These are phyloP conservation scores for Pseudogymnoascus sp. DNA, from an alignment of 2,329 filamentous ascomycete genomes.

Conservation along the genomic window DNA sequence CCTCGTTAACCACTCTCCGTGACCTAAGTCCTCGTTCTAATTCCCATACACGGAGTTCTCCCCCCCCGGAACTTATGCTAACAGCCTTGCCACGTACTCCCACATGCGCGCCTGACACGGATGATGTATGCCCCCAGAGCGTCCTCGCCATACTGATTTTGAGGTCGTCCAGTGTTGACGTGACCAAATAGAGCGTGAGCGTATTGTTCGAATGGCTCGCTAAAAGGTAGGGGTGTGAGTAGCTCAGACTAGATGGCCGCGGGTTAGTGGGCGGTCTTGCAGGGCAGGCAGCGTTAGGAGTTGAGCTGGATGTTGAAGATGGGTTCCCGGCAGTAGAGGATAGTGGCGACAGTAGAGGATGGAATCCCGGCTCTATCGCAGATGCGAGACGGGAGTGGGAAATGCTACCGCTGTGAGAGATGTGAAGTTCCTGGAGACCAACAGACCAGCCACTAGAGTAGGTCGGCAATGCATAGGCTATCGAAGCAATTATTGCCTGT, in stretches of 20 bases:
- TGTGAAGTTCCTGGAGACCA: constrained; percentile 80
- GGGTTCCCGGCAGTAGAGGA: constrained; percentile 1
- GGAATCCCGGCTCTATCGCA: constrained; percentile 40
- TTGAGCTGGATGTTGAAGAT: constrained; percentile 10
- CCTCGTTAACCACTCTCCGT: constrained; percentile 36
- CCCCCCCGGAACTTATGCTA: constrained; percentile 45
- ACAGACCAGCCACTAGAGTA: constrained; percentile 76
- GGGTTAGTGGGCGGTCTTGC: constrained; percentile 25
- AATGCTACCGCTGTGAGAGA: constrained; percentile 34
- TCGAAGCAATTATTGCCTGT: constrained; percentile 63
- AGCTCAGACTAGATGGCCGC: constrained; percentile 28
- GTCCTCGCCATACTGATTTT: constrained; percentile 51
- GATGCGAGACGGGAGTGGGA: constrained; percentile 41
- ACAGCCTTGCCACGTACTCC: constrained; percentile 61
- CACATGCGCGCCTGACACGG: constrained; percentile 60
- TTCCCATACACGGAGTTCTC: constrained; percentile 58
- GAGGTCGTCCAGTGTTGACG: constrained; percentile 47
- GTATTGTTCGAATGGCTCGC: constrained; percentile 65
- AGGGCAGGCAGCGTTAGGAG: constrained; percentile 30
- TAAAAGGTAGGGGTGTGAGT: constrained; percentile 60
- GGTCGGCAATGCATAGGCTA: constrained; percentile 77
- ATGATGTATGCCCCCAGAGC: constrained; percentile 66
- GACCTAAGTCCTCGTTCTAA: constrained; percentile 49
- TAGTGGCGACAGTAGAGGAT: constrained; percentile 26
- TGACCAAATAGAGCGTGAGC: constrained; percentile 59